These are phyloP conservation scores for Cordia subcordata DNA, from an alignment of 257 asterid species.

Conservation along the genomic window DNA sequence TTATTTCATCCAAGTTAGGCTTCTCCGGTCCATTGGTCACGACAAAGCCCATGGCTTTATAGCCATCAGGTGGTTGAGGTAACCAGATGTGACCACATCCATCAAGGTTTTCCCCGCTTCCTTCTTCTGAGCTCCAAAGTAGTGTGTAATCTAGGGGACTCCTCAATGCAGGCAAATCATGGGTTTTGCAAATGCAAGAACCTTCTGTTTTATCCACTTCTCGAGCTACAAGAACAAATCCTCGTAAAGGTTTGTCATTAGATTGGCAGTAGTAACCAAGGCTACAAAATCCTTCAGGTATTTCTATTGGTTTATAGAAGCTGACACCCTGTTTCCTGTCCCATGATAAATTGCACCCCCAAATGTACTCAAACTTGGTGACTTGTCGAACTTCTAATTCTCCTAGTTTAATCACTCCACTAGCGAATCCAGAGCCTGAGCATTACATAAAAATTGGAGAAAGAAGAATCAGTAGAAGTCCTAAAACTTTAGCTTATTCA, in stretches of 20 bases:
- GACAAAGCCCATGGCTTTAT: slow-evolving; percentile 69
- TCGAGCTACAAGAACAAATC: slow-evolving; percentile 75
- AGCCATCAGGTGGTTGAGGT: slow-evolving; percentile 74
- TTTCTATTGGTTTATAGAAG: slow-evolving; percentile 61
- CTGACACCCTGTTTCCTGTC: slow-evolving; percentile 53
- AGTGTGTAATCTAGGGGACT: slow-evolving; percentile 64
- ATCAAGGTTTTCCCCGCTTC: slow-evolving; percentile 40
- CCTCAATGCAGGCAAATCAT: slow-evolving; percentile 41
- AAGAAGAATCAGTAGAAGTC: slow-evolving; percentile 2
- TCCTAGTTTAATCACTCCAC: slow-evolving; percentile 53
- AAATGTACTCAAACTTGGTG: slow-evolving; percentile 52
- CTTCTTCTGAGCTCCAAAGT: slow-evolving; percentile 66
- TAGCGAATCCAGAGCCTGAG: slow-evolving; percentile 71
- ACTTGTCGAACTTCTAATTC: slow-evolving; percentile 68
- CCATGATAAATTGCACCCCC: slow-evolving; percentile 52
- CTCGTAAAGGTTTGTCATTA: slow-evolving; percentile 61
- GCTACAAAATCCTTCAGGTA: slow-evolving; percentile 65
- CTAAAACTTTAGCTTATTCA: neutral
- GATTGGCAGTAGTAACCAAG: slow-evolving; percentile 83
- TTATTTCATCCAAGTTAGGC: slow-evolving; percentile 54
- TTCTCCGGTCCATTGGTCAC: slow-evolving; percentile 55
- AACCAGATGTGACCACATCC: slow-evolving; percentile 63
- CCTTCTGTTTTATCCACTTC: slow-evolving; percentile 24
- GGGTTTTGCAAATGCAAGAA: slow-evolving; percentile 9
- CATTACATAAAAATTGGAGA: slow-evolving; percentile 12